Base-by-base conservation (phyloP, 164 flowering plant species). In the Umbilicus rupestris region DNA sequence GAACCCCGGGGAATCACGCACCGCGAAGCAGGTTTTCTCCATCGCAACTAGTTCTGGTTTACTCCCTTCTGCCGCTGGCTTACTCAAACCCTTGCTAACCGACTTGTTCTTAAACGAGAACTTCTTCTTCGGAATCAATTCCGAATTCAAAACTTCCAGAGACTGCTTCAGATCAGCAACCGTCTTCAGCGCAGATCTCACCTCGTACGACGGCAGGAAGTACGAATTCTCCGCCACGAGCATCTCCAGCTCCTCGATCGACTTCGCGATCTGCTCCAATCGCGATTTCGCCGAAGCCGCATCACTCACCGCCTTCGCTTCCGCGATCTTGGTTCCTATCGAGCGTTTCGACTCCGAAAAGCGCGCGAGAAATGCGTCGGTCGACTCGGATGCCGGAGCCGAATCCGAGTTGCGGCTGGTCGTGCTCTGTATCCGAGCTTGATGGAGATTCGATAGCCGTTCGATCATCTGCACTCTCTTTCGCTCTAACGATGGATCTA, bases 221-320 rank as follows among this genome's bases (percentile, higher is more conserved):
- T 87, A 91, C 8, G 99, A 91, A 66, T 74, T 84, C 73, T 89
- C 93, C 7, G 97, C 92, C 7, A 91, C 81, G 26, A 87, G 86
- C 73, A 80, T 84, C 71, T 91, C 96, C 35, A 94, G 84, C 14
- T 80, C 83, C 14, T 82, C 45, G 45, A 94, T 83, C 26, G 82
- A 70, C 55, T 71, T 12, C 9, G 87, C 78, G 37, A 87, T 68
- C 2, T 64, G 28, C 52, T 83, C 85, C 19, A 89, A 77, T 15
- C 78, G 76, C 5, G 85, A 66, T 75, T 78, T 85, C 20, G 74
- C 70, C 39, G 41, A 66, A 24, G 30, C 20, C 11, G 76, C 71
- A 59, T 79, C 74, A 41, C 71, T 68, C 70, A 22, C 68, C 65
- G 63, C 73, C 66, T 19, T 71, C 74, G 63, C 44, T 16, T 59